Percentiles rank a stretch among this genome's conserved stretches.
Conservation (phyloP, 768 basidiomycete genomes). For the Pulveroboletus sp. region DNA sequence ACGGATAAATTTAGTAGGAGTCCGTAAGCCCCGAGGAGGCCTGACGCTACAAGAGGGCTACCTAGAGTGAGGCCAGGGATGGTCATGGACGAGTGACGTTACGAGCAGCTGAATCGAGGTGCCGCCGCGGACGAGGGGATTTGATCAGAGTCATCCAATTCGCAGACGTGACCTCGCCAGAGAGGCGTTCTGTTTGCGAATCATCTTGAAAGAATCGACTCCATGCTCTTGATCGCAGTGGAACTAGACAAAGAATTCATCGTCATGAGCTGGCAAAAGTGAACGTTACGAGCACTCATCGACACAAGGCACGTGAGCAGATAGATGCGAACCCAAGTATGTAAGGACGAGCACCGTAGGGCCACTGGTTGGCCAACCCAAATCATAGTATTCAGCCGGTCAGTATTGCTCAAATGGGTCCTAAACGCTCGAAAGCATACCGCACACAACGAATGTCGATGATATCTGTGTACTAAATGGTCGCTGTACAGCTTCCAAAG, state of each 20-base stretch:
- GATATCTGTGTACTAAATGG: background rate
- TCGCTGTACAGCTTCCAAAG: background rate
- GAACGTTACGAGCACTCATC: background rate
- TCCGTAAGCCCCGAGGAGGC: background rate
- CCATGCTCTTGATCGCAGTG: background rate
- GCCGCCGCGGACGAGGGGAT: constrained; percentile 3
- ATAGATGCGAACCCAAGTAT: background rate
- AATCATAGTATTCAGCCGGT: too few relatives aligned
- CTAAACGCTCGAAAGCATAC: background rate
- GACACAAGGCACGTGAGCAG: background rate
- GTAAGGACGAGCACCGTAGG: too few relatives aligned
- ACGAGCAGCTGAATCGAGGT: background rate
- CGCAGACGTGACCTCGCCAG: background rate
- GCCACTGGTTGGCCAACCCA: too few relatives aligned
- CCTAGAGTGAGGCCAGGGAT: background rate
- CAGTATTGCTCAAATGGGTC: background rate
- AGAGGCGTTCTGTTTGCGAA: background rate
- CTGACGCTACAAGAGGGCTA: background rate
- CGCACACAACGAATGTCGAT: background rate
- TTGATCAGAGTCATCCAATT: background rate
- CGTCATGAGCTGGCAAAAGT: background rate
- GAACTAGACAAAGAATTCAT: background rate
- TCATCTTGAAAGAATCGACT: background rate
- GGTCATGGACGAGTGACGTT: background rate
- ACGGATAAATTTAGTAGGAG: too few relatives aligned